These are phyloP conservation scores for Ampelomyces quisqualis DNA, from an alignment of 2,329 filamentous ascomycete species.

Conservation along the genomic window DNA sequence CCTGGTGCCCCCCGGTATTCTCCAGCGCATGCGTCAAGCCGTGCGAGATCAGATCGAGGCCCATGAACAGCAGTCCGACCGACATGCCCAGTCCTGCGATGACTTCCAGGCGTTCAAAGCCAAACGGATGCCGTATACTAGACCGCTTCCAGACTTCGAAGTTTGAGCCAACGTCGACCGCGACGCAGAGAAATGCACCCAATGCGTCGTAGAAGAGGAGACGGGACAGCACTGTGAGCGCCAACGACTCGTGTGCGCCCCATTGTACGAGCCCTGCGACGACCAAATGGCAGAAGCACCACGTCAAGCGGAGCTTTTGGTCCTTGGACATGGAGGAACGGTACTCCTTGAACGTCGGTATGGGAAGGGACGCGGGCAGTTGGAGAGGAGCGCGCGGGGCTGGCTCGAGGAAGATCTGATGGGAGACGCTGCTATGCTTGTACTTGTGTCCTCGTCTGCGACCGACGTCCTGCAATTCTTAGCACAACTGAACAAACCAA, in stretches of 20 bases:
- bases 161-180: constrained; percentile 89
- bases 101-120: constrained; percentile 86
- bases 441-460: constrained; percentile 95
- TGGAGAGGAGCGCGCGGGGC: constrained; percentile 81
- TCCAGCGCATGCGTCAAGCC: constrained; percentile 92
- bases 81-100: constrained; percentile 95
- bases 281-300: constrained; percentile 85
- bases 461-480: constrained; percentile 69
- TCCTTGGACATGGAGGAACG: constrained; percentile 86
- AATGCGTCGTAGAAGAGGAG: constrained; percentile 94
- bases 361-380: constrained; percentile 85
- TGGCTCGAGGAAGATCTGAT: constrained; percentile 95
- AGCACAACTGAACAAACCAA: constrained; percentile 10
- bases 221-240: constrained; percentile 89
- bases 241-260: constrained; percentile 79
- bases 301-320: constrained; percentile 78
- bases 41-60: constrained; percentile 91
- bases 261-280: constrained; percentile 85
- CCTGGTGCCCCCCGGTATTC: constrained; percentile 65
- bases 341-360: constrained; percentile 85
- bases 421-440: constrained; percentile 93
- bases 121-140: constrained; percentile 91
- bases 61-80: constrained; percentile 95
- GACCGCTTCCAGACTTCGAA: constrained; percentile 97
- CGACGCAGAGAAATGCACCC: constrained; percentile 85